A percentile compares a stretch with the other conserved stretches of the same genome.
Conservation (phyloP, 371 early-diverging fungal genomes). For the Saksenaea oblongispora region DNA sequence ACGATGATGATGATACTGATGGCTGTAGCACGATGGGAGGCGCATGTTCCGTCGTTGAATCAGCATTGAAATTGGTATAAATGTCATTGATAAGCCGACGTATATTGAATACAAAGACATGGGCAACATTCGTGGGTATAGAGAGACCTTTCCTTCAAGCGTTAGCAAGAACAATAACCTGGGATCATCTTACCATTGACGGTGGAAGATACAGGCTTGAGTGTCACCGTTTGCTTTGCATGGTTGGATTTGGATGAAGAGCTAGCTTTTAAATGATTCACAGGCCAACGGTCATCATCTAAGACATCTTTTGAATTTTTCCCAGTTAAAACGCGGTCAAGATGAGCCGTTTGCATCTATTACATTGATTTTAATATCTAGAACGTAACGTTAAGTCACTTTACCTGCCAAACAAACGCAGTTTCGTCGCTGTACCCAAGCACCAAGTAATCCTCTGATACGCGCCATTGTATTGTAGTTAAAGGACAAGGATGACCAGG, state of each 20-base stretch:
- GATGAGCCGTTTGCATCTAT: constrained; percentile 75
- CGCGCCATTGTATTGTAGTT: constrained; percentile 67
- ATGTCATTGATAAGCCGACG: constrained; percentile 43
- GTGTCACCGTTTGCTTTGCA: constrained; percentile 27
- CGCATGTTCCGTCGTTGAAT: neutral
- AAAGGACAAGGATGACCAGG: constrained; percentile 61
- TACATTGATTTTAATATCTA: neutral
- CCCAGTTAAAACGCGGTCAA: constrained; percentile 69
- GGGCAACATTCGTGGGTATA: constrained; percentile 28
- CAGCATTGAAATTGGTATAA: constrained; percentile 17
- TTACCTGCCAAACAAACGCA: constrained; percentile 80
- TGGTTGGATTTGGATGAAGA: constrained; percentile 7
- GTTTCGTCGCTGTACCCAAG: constrained; percentile 66
- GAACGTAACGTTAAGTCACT: neutral
- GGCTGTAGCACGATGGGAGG: constrained; percentile 22
- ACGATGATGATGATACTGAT: constrained; percentile 34
- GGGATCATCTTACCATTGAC: constrained; percentile 19
- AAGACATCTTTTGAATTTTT: constrained; percentile 57
- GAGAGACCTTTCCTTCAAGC: constrained; percentile 8
- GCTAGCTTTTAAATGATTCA: constrained; percentile 35
- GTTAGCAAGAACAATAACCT: neutral
- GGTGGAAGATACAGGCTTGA: constrained; percentile 28
- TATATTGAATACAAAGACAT: constrained; percentile 44
- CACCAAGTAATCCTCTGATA: constrained; percentile 67
- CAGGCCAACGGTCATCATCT: constrained; percentile 58